Evolutionary conservation across 257 asterid species (phyloP), one percentile per base, ranked within the genome.

Genomic region (Scutellaria galericulata): DNA sequence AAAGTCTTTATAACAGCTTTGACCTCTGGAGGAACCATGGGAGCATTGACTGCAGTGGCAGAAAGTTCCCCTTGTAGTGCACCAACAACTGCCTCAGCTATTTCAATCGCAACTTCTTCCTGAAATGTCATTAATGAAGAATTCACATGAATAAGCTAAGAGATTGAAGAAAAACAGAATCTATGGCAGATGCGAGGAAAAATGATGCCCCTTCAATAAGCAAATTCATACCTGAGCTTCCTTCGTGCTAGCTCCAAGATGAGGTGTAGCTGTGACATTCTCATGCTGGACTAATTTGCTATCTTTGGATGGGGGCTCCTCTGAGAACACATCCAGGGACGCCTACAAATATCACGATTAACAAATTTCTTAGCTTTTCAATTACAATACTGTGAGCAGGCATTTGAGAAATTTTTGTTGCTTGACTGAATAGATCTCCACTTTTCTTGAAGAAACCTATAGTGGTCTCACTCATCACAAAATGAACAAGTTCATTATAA

Each of bases 171-270:
- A 31, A 31, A 31, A 31, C 37, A 31, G 37, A 31, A 31, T 31
- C 5, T 31, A 31, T 4, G 37, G 37, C 37, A 8, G 48, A 15
- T 1, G 1, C 11, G 35, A 24, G 55, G 45, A 58, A 50, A 40
- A 50, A 40, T 58, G 51, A 41, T 20, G 66, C 41, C 40, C 24
- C 24, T 63, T 18, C 62, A 39, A 72, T 9, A 5, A 11, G 75
- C 48, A 59, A 66, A 45, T 12, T 50, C 67, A 51, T 56, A 89
- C 97, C 92, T 92, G 98, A 18, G 98, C 98, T 83, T 93, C 98
- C 84, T 87, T 87, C 2, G 97, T 90, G 88, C 97, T 93, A n/a
- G 98, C 98, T 80, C 98, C 97, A 68, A 93, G 98, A 83, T 93
- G 97, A 59, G 98, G 98, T 0, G 98, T 93, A 9, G 83, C 96